Evolutionary conservation across 768 basidiomycete genomes (phyloP), one percentile per base, ranked within the genome.

Genomic region (Leccinellum rugosiceps): DNA sequence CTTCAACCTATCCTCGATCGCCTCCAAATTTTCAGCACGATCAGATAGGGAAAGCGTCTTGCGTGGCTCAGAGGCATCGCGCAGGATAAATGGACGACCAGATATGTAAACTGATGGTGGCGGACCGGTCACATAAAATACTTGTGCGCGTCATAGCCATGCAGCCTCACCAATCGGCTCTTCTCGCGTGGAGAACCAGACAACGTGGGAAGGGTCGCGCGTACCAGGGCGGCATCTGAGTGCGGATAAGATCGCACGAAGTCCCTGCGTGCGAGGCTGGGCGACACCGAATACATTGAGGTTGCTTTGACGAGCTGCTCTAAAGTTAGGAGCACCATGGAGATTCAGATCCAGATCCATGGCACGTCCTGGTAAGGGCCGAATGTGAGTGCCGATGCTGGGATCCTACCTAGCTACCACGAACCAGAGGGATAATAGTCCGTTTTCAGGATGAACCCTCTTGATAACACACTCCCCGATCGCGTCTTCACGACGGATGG

Each of bases 101-200:
- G 91, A 92, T 58, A 94, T 92, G 68, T 92, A 93, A 44, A 93
- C 85, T 75, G 57, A 55, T 51, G 34, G 43, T 19, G 28, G n/a
- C 52, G n/a, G 25, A 28, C 48, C 21, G 35, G 64, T 50, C 31
- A 50, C 6, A 11, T 50, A 19, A 19, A 32, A 50, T 14, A 28
- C 19, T 32, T 21, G 13, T 10, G 14, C 31, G 30, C 21, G 23
- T 32, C 19, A 50, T 32, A 32, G 31, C 19, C 31, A 32, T 23
- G 49, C 19, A 31, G 21, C 78, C 86, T 59, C 72, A 93, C 94
- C 84, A 52, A 96, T 84, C 4, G 95, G 94, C 68, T 98, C 97
- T 73, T 99, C 97, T 63, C 97, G 82, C 13, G 96, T 97, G 28
- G 90, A 97, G 73, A 98, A 93, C 94, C 94, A 99, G 28, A 96